A percentile compares a stretch with the other conserved stretches of the same genome.
phyloP scores from a whole-genome alignment of 1,284 basidiomycete species.

The Lentinula novae-zelandiae region DNA sequence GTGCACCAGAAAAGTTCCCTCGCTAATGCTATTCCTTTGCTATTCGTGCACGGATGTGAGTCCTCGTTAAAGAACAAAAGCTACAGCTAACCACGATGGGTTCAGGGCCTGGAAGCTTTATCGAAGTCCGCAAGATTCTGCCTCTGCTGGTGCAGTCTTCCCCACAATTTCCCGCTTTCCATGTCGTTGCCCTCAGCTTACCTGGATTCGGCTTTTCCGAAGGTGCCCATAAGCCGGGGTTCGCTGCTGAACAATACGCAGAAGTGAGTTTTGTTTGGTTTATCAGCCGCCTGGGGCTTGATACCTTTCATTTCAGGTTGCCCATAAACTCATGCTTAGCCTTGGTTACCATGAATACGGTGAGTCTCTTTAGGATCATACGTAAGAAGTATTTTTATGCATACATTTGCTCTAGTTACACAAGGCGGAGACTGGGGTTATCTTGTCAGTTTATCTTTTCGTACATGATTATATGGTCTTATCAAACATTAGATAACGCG shows the following conservation, averaged over 20 bases:
- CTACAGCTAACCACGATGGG: background rate
- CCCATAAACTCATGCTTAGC: constrained; percentile 49
- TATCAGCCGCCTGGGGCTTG: background rate
- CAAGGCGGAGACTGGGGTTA: constrained; percentile 32
- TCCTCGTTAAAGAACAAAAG: constrained; percentile 1
- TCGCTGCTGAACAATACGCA: constrained; percentile 31
- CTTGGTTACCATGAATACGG: constrained; percentile 54
- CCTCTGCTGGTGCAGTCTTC: constrained; percentile 41
- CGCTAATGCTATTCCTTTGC: constrained; percentile 37
- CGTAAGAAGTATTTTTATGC: background rate
- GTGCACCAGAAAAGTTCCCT: constrained; percentile 23
- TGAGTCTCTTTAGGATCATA: constrained; percentile 17
- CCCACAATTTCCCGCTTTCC: constrained; percentile 48
- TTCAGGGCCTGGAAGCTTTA: constrained; percentile 58
- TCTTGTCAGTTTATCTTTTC: constrained; percentile 2
- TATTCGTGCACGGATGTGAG: constrained; percentile 48
- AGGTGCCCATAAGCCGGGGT: constrained; percentile 25
- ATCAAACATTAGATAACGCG: constrained; percentile 25
- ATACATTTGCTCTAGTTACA: constrained; percentile 31
- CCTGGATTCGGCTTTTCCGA: constrained; percentile 57
- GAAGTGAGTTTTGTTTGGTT: constrained; percentile 25
- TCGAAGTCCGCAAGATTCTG: constrained; percentile 51
- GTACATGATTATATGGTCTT: background rate
- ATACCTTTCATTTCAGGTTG: constrained; percentile 26
- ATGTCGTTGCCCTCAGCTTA: constrained; percentile 52